phyloP scores from a whole-genome alignment of 1,284 basidiomycete species.

The Apiotrichum domesticum region DNA sequence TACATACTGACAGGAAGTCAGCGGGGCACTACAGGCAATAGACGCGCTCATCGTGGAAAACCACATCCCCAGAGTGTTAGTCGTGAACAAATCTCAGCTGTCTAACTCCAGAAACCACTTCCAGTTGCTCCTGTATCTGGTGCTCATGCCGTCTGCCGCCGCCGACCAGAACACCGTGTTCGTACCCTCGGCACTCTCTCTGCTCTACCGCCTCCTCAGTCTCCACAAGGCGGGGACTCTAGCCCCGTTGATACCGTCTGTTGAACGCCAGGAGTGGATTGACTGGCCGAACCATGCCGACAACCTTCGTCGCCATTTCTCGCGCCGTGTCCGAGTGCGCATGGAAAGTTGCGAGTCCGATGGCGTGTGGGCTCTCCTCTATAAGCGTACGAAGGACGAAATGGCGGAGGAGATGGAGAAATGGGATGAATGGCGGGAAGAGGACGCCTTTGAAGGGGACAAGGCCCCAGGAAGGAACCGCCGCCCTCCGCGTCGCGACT shows the following conservation, averaged over 20 bases:
- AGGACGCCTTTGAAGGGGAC: background rate
- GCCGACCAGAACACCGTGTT: background rate
- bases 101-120: slow-evolving; percentile 23
- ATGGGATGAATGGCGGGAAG: slow-evolving; percentile 1
- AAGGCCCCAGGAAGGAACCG: background rate
- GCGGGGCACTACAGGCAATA: slow-evolving; percentile 5
- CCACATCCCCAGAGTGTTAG: background rate
- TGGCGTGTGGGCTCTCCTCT: slow-evolving; percentile 29
- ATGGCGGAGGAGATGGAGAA: slow-evolving; percentile 17
- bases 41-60: slow-evolving; percentile 2
- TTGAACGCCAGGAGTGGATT: background rate
- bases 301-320: background rate
- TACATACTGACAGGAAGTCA: background rate
- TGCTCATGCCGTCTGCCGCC: slow-evolving; percentile 1
- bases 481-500: background rate
- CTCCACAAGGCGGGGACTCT: slow-evolving; percentile 13
- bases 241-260: background rate
- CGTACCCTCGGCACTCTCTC: slow-evolving; percentile 11
- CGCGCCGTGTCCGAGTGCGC: slow-evolving; percentile 9
- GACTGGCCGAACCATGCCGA: background rate
- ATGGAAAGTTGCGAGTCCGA: slow-evolving; percentile 13
- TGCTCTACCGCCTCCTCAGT: slow-evolving; percentile 20
- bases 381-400: slow-evolving; percentile 4
- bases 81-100: background rate
- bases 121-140: slow-evolving; percentile 30